Base-by-base conservation (phyloP, 805 yeast species). In the Yarrowia yakushimensis region DNA sequence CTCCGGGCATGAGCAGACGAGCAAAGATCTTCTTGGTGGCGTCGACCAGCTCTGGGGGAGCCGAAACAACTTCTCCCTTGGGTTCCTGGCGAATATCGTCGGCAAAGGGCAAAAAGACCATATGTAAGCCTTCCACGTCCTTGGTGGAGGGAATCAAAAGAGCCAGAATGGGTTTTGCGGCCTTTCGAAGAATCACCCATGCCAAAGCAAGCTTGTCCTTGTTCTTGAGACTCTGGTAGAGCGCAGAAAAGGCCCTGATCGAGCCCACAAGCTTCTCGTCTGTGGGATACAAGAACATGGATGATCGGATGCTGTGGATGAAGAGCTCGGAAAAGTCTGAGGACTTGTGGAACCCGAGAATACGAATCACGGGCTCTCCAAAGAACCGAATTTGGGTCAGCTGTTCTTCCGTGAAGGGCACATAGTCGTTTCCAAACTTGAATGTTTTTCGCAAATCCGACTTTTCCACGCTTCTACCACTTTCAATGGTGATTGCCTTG, bases 31-130 rank as follows among this genome's bases (percentile, higher is more conserved):
- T 69, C 59, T 55, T 71, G 62, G 72, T 70, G 61, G 63, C 66
- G 61, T 65, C 68, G 6, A 67, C 66, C 12, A 75, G 60, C 8
- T 61, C 66, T 13, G 63, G 65, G 11, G 69, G 64, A 28, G 73
- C 73, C 0, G 62, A 48, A 8, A 60, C 68, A 4, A 64, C 37
- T 12, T 64, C 22, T 1, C 36, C 63, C 13, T 60, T 9, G 1
- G 97, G 97, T 4, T 83, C 72, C 33, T 81, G 78, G 59, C 97
- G 77, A 3, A 90, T 73, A 70, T 90, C 93, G 67, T 90, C 96
- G 15, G 82, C 73, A 77, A 82, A 87, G 0, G 98, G 97, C 22
- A 88, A 67, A 30, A 80, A 78, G 9, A 87, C 78, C 63, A 91
- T 71, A 54, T 86, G 84, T 65, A 93, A 82, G 0, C 97, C 97